These are phyloP conservation scores for Volvariella volvacea DNA, from an alignment of 1,284 basidiomycete genomes.

Conservation along the genomic window DNA sequence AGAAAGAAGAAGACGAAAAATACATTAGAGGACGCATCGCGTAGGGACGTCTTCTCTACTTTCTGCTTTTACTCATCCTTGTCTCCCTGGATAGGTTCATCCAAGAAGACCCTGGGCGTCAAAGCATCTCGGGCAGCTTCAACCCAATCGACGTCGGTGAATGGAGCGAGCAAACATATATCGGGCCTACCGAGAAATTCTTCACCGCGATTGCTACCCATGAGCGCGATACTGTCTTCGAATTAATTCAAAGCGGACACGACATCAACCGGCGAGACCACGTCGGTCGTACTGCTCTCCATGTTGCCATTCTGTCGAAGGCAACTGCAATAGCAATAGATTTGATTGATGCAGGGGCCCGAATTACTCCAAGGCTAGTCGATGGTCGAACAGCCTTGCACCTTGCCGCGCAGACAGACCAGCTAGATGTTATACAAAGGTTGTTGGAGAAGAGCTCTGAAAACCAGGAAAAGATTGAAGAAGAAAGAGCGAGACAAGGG, in stretches of 20 bases:
- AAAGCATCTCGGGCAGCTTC: conserved; percentile 55
- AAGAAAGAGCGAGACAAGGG: conserved; percentile 14
- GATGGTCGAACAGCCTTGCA: conserved; percentile 51
- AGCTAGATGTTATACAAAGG: conserved; percentile 35
- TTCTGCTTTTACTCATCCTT: not conserved
- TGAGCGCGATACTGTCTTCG: conserved; percentile 30
- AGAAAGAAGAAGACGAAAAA: conserved; percentile 42
- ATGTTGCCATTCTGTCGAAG: conserved; percentile 43
- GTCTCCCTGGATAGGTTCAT: conserved; percentile 35
- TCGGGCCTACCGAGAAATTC: conserved; percentile 43
- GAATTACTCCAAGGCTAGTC: conserved; percentile 46
- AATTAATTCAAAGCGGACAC: conserved; percentile 32
- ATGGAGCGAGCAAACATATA: conserved; percentile 55
- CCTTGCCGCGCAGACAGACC: conserved; percentile 44
- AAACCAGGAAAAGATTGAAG: conserved; percentile 28
- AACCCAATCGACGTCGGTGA: conserved; percentile 60
- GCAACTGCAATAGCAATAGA: conserved; percentile 38
- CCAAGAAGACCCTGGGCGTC: conserved; percentile 51
- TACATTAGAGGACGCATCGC: conserved; percentile 48
- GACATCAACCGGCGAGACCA: conserved; percentile 49
- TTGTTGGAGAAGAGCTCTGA: conserved; percentile 40
- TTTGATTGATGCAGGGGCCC: conserved; percentile 45
- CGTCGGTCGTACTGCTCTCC: conserved; percentile 50
- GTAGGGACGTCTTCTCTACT: conserved; percentile 23
- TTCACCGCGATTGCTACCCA: conserved; percentile 43